Percentiles rank a stretch among this genome's conserved stretches.
These are phyloP conservation scores for Arabis hirsuta DNA, from an alignment of 345 rosid genomes.

Conservation along the genomic window DNA sequence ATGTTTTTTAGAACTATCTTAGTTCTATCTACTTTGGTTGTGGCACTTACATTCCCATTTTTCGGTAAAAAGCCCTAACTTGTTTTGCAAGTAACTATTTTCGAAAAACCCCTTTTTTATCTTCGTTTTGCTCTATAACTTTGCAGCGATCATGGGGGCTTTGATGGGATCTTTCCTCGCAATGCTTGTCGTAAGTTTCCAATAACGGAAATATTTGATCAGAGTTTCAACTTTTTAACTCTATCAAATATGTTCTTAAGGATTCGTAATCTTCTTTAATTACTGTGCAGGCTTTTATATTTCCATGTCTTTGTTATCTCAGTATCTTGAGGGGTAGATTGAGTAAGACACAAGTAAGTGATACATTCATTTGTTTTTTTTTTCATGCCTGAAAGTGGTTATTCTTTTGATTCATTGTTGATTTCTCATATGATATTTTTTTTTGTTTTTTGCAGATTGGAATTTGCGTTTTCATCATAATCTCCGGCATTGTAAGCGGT, in stretches of 20 bases:
- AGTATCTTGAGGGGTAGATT: conserved; percentile 50
- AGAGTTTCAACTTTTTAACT: not conserved
- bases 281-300: conserved; percentile 57
- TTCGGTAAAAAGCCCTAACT: conserved; percentile 53
- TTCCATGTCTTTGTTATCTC: conserved; percentile 79
- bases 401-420: not conserved
- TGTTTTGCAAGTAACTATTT: conserved; percentile 1
- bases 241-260: not conserved
- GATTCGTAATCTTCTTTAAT: not conserved
- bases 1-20: conserved; percentile 60
- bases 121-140: conserved; percentile 1
- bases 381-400: not conserved
- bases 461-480: conserved; percentile 50
- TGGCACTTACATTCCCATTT: conserved; percentile 71
- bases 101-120: not conserved
- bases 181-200: conserved; percentile 65
- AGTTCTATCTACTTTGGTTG: conserved; percentile 64
- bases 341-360: conserved; percentile 61
- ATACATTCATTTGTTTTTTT: not conserved
- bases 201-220: not conserved
- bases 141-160: conserved; percentile 70
- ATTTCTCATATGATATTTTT: not conserved
- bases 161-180: conserved; percentile 73
- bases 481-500: conserved; percentile 54
- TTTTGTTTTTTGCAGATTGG: conserved; percentile 48